Evolutionary conservation across 331 rosid species (phyloP), one percentile per base, ranked within the genome.

Genomic region (Rosa hybrid): DNA sequence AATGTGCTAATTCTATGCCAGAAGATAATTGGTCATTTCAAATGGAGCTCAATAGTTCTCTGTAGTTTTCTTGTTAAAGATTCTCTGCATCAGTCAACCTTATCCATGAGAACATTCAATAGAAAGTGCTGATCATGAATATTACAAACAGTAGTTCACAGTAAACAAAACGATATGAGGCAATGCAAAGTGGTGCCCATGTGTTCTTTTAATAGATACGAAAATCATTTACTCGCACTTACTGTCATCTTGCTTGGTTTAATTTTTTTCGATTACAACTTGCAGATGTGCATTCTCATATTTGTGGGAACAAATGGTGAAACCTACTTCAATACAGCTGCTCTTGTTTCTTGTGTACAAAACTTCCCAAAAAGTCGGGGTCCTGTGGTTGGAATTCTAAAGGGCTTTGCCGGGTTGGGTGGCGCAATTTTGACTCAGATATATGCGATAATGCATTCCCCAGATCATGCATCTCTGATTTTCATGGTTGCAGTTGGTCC

Each of bases 331-430:
- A 94, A 92, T 81, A 92, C 97, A 38, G 94, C 89, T 44, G 80
- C 94, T 41, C 82, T 94, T 0, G 97, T 94, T 84, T 94, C 98
- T 8, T 82, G 97, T 42, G 91, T 94, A 75, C 93, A 90, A 83
- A 94, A 89, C 80, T 94, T 94, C 83, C 98, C 98, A 0, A 90
- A 90, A 77, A 92, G 89, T 72, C 84, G 97, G 81, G 98, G 97
- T 23, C 94, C 91, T 0, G 89, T 94, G 77, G 97, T 92, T n/a
- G 98, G 97, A n/a, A 94, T 94, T 21, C 72, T 94, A 75, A 94
- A 94, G 64, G 98, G 98, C 25, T 94, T 92, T 53, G 96, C 92
- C 17, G 97, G 97, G 67, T 87, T 94, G 81, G 85, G 97, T n/a
- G 94, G 93, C 6, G 86, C 86, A 62, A 84, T 84, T 63, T 25